Evolutionary conservation across 441 rosid genomes (phyloP), one percentile per base, ranked within the genome.

Genomic region (Aleurites moluccanus): DNA sequence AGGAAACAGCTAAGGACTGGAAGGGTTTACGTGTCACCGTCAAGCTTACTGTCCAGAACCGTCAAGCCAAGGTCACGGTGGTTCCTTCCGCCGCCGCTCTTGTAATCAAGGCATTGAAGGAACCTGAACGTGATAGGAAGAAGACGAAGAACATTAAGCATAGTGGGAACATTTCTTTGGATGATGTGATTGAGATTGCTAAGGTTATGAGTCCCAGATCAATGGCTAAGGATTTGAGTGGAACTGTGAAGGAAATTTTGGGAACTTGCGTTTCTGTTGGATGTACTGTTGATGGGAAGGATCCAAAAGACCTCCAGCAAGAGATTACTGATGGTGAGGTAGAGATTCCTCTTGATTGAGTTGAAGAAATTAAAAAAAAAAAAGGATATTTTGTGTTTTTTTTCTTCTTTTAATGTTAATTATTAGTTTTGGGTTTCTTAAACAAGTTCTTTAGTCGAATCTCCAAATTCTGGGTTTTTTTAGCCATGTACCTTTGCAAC

Each of bases 221-320:
- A 5, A 90, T 91, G 79, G 97, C 98, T 1, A 93, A 91, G 81
- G 92, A 91, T 0, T 69, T 93, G 68, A 85, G 91, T 13, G 98
- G 97, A 0, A 84, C 90, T 0, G 91, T 92, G 68, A 92, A 90
- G 77, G 97, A 92, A 85, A 92, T 92, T 25, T 70, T 92, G 9
- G 97, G 96, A 6, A 92, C 97, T 14, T 92, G 96, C 25, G 97
- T 92, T 0, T 91, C 93, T 1, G 96, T 92, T 53, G 94, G 96
- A 16, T 92, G 97, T 56, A 88, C 89, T n/a, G 97, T 91, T 5
- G 96, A 92, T 75, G 93, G 89, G 15, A 91, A 92, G 83, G 84
- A 91, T 73, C 96, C 96, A 0, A 91, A 87, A 80, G 93, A 89
- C 78, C 82, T 91, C 65, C 94, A 91, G 78, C 82, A 89, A 75